Conservation (phyloP, 2,329 filamentous ascomycete genomes). For the Ploettnerulaceae sp. region DNA sequence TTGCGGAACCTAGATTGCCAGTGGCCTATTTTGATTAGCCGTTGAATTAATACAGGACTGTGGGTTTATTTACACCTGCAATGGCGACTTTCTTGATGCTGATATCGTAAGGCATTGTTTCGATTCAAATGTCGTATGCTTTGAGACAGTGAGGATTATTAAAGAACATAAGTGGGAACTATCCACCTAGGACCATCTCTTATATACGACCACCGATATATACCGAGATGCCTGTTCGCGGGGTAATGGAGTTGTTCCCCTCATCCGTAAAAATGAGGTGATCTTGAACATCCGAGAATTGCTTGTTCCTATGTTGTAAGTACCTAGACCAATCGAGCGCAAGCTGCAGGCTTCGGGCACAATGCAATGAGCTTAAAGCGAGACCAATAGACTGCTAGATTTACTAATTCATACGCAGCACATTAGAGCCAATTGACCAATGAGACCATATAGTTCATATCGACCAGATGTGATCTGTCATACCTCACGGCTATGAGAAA, state of each 20-base stretch:
- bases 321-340: not conserved
- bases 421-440: too few relatives aligned
- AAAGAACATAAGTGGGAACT: not conserved
- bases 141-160: not conserved
- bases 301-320: not conserved
- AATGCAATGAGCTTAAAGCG: not conserved
- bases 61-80: slow-evolving; percentile 20
- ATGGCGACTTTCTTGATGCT: slow-evolving; percentile 23
- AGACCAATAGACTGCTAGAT: too few relatives aligned
- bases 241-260: slow-evolving; percentile 14
- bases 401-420: not conserved
- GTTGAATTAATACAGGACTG: not conserved
- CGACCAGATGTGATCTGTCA: too few relatives aligned
- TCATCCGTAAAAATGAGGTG: slow-evolving; percentile 14
- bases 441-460: too few relatives aligned
- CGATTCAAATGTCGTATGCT: not conserved
- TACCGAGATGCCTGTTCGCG: not conserved
- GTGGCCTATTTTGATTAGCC: slow-evolving; percentile 17
- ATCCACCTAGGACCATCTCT: not conserved
- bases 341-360: not conserved
- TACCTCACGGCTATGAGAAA: too few relatives aligned
- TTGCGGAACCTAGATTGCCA: slow-evolving; percentile 22
- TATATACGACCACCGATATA: slow-evolving; percentile 1
- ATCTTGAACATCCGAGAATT: slow-evolving; percentile 11
- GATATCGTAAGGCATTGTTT: slow-evolving; percentile 21